These are phyloP conservation scores for Aspergillus caelatus DNA, from an alignment of 2,329 filamentous ascomycete species.

Conservation along the genomic window DNA sequence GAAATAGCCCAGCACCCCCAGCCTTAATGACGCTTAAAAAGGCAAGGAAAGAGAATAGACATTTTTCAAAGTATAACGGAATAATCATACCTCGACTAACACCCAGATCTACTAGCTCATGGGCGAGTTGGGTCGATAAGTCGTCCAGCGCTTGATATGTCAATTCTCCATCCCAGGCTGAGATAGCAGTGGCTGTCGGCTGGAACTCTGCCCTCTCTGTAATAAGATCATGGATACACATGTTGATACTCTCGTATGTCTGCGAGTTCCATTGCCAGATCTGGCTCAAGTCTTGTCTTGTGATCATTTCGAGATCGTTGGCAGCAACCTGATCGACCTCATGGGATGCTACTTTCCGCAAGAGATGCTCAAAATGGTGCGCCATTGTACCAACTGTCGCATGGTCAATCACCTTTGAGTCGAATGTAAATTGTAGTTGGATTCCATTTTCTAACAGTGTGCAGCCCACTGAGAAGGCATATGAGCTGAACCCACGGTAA, in stretches of 20 bases:
- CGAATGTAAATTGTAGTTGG: neutral
- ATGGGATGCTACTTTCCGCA: neutral
- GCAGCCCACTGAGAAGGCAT: neutral
- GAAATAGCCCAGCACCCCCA: slow-evolving; percentile 26
- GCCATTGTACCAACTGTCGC: neutral
- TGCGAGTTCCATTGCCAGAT: slow-evolving; percentile 15
- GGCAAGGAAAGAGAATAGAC: slow-evolving; percentile 24
- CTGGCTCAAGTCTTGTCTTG: slow-evolving; percentile 10
- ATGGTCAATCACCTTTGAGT: neutral
- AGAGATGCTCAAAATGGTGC: neutral
- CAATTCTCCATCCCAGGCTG: slow-evolving; percentile 31
- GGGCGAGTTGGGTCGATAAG: slow-evolving; percentile 33
- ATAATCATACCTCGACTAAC: slow-evolving; percentile 28
- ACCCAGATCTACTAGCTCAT: slow-evolving; percentile 32
- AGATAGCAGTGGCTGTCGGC: slow-evolving; percentile 16
- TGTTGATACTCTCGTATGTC: neutral
- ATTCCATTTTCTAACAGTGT: neutral
- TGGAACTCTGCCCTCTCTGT: slow-evolving; percentile 10
- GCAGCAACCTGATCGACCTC: neutral
- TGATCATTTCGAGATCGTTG: slow-evolving; percentile 11
- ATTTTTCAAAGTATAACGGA: slow-evolving; percentile 31
- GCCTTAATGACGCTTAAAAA: slow-evolving; percentile 28
- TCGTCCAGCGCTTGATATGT: slow-evolving; percentile 30
- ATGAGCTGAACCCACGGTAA: neutral
- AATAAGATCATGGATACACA: slow-evolving; percentile 14